Base-by-base conservation (phyloP, 129 eudicot genomes). In the Tagetes erecta region DNA sequence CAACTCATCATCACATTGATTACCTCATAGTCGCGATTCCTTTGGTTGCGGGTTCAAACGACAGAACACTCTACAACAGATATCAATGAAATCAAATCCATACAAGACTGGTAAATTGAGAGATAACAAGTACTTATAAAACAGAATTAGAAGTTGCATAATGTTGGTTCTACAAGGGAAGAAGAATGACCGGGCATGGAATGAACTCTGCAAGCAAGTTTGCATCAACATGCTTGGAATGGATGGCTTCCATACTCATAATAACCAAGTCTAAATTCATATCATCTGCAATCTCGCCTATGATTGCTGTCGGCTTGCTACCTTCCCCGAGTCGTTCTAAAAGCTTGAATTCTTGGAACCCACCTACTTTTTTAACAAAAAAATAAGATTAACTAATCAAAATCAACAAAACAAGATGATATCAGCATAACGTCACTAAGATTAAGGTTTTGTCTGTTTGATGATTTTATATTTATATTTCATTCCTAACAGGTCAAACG, bases 201-300 rank as follows among this genome's bases (percentile, higher is more conserved):
- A 94, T 80, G 83, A 94, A 94, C 91, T 94, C 98, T 3, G 98
- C 98, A 34, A 94, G 70, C 44, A 94, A 82, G 75, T 94, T 94
- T 30, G 98, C 98, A 74, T 94, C 98, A 34, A 94, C 97, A 39
- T 88, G 98, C 83, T 94, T 94, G 42, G 98, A 94, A 74, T 94
- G 98, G 57, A 94, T 84, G 59, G 98, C 97, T 73, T 94, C 98
- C 98, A 94, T 94, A 82, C 98, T 90, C 96, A 94, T 83, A 6
- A 94, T 84, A 14, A 94, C 98, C 74, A 94, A 67, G 77, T 94
- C 97, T 77, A 88, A 77, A 75, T 80, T 86, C 97, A 94, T 77
- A 38, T 94, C 97, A 66, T 94, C 98, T n/a, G 98, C 97, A 41
- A 94, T 87, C 82, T 94, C 97, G 0, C 98, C 98, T 50, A 94